Conservation (phyloP, 345 rosid species). For the Carallia brachiata region DNA sequence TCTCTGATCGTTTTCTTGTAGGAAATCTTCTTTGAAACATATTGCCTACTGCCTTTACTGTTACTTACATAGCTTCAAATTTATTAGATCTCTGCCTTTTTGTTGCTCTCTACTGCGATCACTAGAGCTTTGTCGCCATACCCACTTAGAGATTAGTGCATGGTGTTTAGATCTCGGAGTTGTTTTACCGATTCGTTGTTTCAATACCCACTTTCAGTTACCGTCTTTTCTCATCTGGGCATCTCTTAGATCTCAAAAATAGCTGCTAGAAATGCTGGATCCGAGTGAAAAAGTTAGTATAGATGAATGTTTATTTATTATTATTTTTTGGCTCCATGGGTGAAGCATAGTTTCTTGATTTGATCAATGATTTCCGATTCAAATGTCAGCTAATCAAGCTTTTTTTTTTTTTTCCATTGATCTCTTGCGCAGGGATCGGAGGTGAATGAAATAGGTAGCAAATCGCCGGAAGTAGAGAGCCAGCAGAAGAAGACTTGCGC, state of each 20-base stretch:
- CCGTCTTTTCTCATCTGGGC: constrained; percentile 9
- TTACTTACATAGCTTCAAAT: no score
- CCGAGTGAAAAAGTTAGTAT: constrained; percentile 31
- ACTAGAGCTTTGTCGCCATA: no score
- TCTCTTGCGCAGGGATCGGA: constrained; percentile 13
- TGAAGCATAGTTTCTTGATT: background rate
- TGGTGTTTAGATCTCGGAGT: background rate
- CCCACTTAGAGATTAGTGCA: background rate
- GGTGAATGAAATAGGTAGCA: constrained; percentile 16
- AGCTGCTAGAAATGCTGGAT: constrained; percentile 14
- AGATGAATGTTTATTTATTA: background rate
- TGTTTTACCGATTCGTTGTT: background rate
- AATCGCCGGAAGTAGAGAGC: constrained; percentile 25
- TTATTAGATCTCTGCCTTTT: no score
- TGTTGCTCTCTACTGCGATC: no score
- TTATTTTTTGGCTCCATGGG: background rate
- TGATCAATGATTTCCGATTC: constrained; percentile 1
- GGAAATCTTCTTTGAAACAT: no score
- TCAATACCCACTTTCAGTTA: background rate
- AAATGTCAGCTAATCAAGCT: background rate
- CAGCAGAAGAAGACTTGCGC: constrained; percentile 68
- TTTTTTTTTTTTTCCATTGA: background rate
- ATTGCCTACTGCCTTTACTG: no score
- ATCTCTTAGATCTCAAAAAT: constrained; percentile 20
- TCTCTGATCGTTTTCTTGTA: no score